These are phyloP conservation scores for Talaromyces islandicus DNA, from an alignment of 2,329 filamentous ascomycete species.

Conservation along the genomic window DNA sequence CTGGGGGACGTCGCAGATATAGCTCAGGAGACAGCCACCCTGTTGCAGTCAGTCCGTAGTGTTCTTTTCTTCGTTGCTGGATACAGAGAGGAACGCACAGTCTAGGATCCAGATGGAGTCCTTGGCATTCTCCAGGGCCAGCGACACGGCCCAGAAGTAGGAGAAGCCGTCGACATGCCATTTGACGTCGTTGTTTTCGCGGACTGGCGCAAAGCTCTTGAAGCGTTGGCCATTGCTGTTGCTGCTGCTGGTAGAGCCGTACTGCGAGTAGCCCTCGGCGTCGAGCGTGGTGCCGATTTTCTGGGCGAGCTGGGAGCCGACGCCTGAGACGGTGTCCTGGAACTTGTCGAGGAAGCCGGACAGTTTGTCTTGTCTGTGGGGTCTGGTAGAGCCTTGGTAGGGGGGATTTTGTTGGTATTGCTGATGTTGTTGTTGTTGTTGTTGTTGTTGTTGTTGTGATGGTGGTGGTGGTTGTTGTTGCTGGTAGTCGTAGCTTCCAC, in stretches of 20 bases:
- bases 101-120: conserved; percentile 81
- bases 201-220: conserved; percentile 64
- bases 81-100: conserved; percentile 41
- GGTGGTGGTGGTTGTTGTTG: conserved; percentile 43
- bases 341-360: conserved; percentile 51
- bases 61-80: not conserved
- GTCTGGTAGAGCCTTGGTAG: conserved; percentile 9
- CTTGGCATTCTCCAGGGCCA: conserved; percentile 69
- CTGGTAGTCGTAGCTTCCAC: conserved; percentile 28
- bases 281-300: conserved; percentile 42
- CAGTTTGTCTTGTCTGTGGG: conserved; percentile 26
- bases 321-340: conserved; percentile 46
- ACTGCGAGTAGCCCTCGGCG: conserved; percentile 43
- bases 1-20: conserved; percentile 75
- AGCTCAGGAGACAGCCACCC: conserved; percentile 83
- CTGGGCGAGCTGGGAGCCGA: conserved; percentile 48
- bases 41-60: conserved; percentile 18
- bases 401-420: conserved; percentile 24
- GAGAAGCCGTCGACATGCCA: conserved; percentile 83
- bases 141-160: conserved; percentile 80
- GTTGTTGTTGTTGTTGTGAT: conserved; percentile 19
- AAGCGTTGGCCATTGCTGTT: conserved; percentile 44
- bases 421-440: conserved; percentile 20
- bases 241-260: conserved; percentile 28
- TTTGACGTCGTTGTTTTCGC: conserved; percentile 67